phyloP scores from a whole-genome alignment of 2,329 filamentous ascomycete species.

The Trichocomaceae sp. region DNA sequence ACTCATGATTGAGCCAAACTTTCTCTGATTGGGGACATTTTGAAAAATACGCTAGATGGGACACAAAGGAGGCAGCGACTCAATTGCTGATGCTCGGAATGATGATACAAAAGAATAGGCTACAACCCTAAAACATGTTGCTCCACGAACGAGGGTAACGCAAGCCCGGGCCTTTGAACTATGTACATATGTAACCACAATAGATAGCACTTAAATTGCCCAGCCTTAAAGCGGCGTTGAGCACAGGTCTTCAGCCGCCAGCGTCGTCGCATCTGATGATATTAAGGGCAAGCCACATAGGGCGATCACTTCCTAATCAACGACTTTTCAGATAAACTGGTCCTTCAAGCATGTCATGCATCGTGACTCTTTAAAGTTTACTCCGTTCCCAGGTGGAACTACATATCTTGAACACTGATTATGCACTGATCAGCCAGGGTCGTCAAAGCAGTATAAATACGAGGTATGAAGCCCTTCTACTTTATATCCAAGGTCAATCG shows the following conservation, averaged over 20 bases:
- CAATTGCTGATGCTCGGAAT: too few relatives aligned
- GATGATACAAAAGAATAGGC: neutral
- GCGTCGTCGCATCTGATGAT: neutral
- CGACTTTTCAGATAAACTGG: neutral
- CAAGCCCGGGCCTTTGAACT: too few relatives aligned
- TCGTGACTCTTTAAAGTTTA: neutral
- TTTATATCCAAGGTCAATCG: neutral
- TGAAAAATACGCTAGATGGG: too few relatives aligned
- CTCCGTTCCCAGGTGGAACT: neutral
- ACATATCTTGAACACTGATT: neutral
- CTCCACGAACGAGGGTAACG: too few relatives aligned
- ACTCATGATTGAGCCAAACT: too few relatives aligned
- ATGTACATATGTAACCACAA: too few relatives aligned
- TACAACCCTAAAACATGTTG: neutral
- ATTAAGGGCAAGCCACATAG: neutral
- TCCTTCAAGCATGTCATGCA: neutral
- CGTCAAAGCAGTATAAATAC: neutral
- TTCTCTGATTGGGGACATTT: too few relatives aligned
- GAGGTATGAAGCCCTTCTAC: neutral
- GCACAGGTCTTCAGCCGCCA: neutral
- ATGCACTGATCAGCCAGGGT: neutral
- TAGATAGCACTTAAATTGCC: too few relatives aligned
- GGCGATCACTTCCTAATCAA: neutral
- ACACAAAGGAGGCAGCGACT: too few relatives aligned
- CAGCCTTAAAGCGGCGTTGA: too few relatives aligned